Percentiles rank a stretch among this genome's conserved stretches.
Evolutionary conservation across 345 rosid genomes (phyloP).

Genomic region (Camelina neglecta): DNA sequence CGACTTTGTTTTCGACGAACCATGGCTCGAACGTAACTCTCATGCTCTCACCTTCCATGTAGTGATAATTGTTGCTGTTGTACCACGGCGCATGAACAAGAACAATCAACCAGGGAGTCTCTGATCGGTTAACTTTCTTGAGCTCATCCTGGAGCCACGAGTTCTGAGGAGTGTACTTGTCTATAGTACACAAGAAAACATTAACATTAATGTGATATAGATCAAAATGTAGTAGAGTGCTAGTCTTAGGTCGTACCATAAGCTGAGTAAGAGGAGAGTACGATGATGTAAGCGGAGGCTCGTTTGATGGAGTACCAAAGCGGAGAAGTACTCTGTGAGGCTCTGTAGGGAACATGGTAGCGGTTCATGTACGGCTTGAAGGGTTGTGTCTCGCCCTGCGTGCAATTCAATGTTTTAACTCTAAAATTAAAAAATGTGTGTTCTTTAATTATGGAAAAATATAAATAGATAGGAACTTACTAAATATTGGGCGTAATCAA

Average conservation of each 20-base stretch:
- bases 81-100: conserved; percentile 44
- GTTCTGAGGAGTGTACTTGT: conserved; percentile 51
- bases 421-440: not conserved
- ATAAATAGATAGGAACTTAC: conserved; percentile 40
- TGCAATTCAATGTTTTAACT: not conserved
- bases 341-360: conserved; percentile 48
- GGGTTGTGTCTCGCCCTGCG: conserved; percentile 49
- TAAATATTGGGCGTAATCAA: conserved; percentile 41
- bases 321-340: conserved; percentile 51
- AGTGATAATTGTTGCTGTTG: conserved; percentile 47
- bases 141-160: conserved; percentile 44
- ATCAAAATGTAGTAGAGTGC: not conserved
- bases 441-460: not conserved
- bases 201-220: not conserved
- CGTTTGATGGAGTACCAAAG: conserved; percentile 62
- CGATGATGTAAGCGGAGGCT: conserved; percentile 53
- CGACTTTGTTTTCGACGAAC: conserved; percentile 55
- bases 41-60: conserved; percentile 67
- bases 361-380: conserved; percentile 51
- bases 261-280: conserved; percentile 57
- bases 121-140: conserved; percentile 46
- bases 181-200: conserved; percentile 6
- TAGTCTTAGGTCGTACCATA: conserved; percentile 39
- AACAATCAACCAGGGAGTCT: conserved; percentile 49
- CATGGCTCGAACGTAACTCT: conserved; percentile 54